Evolutionary conservation across 1,139 yeast species (phyloP).

Genomic region (Lodderomyces pseudojiufengensis): DNA sequence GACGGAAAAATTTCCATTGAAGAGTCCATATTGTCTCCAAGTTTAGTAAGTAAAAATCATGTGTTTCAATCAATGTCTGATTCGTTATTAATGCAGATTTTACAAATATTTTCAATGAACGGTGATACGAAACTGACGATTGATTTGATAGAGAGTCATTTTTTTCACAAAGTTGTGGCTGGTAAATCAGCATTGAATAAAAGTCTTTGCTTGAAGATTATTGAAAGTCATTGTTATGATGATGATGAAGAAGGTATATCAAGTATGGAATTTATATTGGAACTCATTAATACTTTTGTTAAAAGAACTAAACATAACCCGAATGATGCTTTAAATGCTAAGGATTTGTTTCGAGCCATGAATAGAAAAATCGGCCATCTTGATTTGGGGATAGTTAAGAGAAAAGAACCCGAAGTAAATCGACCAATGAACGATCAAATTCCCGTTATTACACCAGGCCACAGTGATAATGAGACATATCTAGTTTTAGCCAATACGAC

Average conservation of each 20-base stretch:
- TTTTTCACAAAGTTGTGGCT: slow-evolving; percentile 26
- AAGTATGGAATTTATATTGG: slow-evolving; percentile 29
- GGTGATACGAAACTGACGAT: slow-evolving; percentile 40
- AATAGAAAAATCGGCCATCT: slow-evolving; percentile 28
- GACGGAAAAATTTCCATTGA: slow-evolving; percentile 21
- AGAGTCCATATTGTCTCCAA: slow-evolving; percentile 20
- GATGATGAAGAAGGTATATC: slow-evolving; percentile 3
- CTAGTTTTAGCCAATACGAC: slow-evolving; percentile 32
- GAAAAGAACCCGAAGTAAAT: slow-evolving; percentile 14
- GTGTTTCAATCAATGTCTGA: slow-evolving; percentile 16
- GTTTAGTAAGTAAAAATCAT: slow-evolving; percentile 4
- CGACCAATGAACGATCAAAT: too few species aligned
- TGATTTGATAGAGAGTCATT: slow-evolving; percentile 36
- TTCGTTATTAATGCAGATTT: slow-evolving; percentile 20
- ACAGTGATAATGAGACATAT: slow-evolving; percentile 23
- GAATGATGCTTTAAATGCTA: slow-evolving; percentile 17
- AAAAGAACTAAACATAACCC: slow-evolving; percentile 12
- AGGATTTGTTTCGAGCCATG: slow-evolving; percentile 30
- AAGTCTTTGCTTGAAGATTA: slow-evolving; percentile 31
- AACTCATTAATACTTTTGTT: slow-evolving; percentile 29
- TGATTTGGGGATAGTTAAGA: slow-evolving; percentile 14
- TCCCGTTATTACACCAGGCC: slow-evolving; percentile 17
- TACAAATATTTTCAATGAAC: slow-evolving; percentile 30
- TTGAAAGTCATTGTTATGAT: slow-evolving; percentile 37
- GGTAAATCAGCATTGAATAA: slow-evolving; percentile 35